A percentile compares a stretch with the other conserved stretches of the same genome.
phyloP scores from a whole-genome alignment of 768 basidiomycete species.

The Floccularia luteovirens region DNA sequence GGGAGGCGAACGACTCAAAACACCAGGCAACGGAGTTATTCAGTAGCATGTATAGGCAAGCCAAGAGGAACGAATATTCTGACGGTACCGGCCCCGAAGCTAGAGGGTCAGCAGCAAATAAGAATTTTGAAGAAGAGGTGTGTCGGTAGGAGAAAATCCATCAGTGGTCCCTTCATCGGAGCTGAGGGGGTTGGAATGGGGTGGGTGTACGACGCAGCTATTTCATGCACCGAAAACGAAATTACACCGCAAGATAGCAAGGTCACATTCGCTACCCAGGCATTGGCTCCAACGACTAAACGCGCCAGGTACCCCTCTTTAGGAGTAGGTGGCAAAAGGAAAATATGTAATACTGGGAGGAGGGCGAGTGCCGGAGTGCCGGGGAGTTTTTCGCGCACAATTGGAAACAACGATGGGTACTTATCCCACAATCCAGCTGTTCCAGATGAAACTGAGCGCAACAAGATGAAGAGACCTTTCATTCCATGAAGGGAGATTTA shows the following conservation, averaged over 20 bases:
- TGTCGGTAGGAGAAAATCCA: slow-evolving; percentile 40
- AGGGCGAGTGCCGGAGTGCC: slow-evolving; percentile 11
- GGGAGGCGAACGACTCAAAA: no score
- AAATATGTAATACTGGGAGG: slow-evolving; percentile 5
- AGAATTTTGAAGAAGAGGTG: slow-evolving; percentile 50
- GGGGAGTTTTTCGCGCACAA: no score
- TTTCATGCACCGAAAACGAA: slow-evolving; percentile 36
- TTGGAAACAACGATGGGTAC: no score
- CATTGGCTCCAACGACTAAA: slow-evolving; percentile 7
- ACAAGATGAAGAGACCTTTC: slow-evolving; percentile 11
- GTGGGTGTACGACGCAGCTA: slow-evolving; percentile 47
- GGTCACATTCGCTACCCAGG: slow-evolving; percentile 8
- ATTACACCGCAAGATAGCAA: slow-evolving; percentile 3
- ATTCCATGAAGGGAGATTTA: slow-evolving; percentile 4
- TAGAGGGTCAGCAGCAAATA: slow-evolving; percentile 11
- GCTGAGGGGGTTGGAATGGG: slow-evolving; percentile 14
- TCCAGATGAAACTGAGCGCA: slow-evolving; percentile 1
- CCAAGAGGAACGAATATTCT: background rate
- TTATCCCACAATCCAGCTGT: no score
- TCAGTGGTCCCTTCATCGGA: slow-evolving; percentile 20
- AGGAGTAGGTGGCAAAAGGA: slow-evolving; percentile 2
- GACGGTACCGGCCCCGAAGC: background rate
- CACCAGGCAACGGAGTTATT: no score
- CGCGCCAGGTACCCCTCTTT: slow-evolving; percentile 5
- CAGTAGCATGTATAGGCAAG: no score